Evolutionary conservation across 768 basidiomycete genomes (phyloP).

Genomic region (Sutorius australiensis): DNA sequence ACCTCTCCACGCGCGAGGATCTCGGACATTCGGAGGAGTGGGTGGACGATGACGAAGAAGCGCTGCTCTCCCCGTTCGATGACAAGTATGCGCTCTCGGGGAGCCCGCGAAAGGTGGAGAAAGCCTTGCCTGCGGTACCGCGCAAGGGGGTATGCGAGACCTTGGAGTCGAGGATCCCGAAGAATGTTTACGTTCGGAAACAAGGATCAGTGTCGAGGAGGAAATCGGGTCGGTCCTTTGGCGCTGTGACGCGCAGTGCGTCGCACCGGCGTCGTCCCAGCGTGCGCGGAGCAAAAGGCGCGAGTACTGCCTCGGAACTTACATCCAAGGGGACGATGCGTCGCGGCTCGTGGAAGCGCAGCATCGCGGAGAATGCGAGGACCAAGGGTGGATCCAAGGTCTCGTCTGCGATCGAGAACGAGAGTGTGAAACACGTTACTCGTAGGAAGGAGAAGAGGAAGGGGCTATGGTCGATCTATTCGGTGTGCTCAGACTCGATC

Average conservation of each 20-base stretch:
- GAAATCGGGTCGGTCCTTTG: neutral
- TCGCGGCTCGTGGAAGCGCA: conserved; percentile 26
- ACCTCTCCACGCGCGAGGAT: conserved; percentile 8
- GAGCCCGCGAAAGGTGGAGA: conserved; percentile 9
- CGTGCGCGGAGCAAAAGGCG: conserved; percentile 14
- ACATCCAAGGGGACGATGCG: conserved; percentile 22
- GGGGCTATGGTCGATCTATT: conserved; percentile 29
- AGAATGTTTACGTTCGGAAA: conserved; percentile 14
- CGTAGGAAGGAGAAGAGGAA: conserved; percentile 24
- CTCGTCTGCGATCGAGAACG: conserved; percentile 15
- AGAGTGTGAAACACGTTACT: neutral
- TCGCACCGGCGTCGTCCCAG: conserved; percentile 16
- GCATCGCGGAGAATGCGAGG: conserved; percentile 17
- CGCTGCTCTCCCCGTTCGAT: conserved; percentile 23
- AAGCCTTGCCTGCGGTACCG: conserved; percentile 14
- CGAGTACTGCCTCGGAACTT: neutral
- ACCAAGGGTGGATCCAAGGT: conserved; percentile 9
- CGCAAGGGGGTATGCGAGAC: neutral
- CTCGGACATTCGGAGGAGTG: conserved; percentile 14
- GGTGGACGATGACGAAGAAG: conserved; percentile 27
- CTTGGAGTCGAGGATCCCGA: conserved; percentile 20
- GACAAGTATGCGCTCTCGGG: conserved; percentile 17
- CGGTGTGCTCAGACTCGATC: conserved; percentile 24
- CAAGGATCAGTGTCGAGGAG: conserved; percentile 15
- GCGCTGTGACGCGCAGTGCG: conserved; percentile 2